phyloP scores from a whole-genome alignment of 495 filamentous ascomycete genomes.

The Xylaria scruposa region DNA sequence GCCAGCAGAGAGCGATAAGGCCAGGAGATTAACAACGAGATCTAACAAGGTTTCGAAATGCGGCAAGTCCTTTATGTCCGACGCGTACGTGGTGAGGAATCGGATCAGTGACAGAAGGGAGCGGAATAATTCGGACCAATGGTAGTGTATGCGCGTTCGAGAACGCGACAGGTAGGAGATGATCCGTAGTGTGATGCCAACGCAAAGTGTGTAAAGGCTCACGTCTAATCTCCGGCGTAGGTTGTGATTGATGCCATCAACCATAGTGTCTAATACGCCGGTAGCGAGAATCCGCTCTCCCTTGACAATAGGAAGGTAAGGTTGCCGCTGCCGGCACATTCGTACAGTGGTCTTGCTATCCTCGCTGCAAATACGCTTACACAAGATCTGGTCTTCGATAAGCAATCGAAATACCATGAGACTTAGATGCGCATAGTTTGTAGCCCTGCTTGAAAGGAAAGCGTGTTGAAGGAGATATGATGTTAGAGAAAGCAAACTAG shows the following conservation, averaged over 20 bases:
- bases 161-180: constrained; percentile 83
- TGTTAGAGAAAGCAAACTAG: constrained; percentile 82
- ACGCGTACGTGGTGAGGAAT: constrained; percentile 84
- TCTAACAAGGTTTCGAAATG: constrained; percentile 68
- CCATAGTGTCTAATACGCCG: constrained; percentile 80
- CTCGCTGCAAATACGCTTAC: constrained; percentile 84
- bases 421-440: constrained; percentile 81
- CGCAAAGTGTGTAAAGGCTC: constrained; percentile 77
- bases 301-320: constrained; percentile 78
- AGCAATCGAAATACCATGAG: constrained; percentile 85
- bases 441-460: constrained; percentile 77
- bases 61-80: constrained; percentile 70
- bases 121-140: constrained; percentile 96
- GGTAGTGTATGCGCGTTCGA: constrained; percentile 79
- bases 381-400: constrained; percentile 83
- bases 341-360: constrained; percentile 78
- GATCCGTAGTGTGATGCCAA: constrained; percentile 81
- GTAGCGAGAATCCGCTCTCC: constrained; percentile 75
- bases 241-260: constrained; percentile 95
- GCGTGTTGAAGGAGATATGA: constrained; percentile 96
- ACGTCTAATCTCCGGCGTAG: constrained; percentile 83
- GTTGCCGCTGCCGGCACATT: constrained; percentile 88
- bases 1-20: constrained; percentile 82
- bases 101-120: constrained; percentile 87
- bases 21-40: constrained; percentile 81